Percentiles rank a stretch among this genome's conserved stretches.
Evolutionary conservation across 495 filamentous ascomycete species (phyloP).

Genomic region (Penicillium daleae): DNA sequence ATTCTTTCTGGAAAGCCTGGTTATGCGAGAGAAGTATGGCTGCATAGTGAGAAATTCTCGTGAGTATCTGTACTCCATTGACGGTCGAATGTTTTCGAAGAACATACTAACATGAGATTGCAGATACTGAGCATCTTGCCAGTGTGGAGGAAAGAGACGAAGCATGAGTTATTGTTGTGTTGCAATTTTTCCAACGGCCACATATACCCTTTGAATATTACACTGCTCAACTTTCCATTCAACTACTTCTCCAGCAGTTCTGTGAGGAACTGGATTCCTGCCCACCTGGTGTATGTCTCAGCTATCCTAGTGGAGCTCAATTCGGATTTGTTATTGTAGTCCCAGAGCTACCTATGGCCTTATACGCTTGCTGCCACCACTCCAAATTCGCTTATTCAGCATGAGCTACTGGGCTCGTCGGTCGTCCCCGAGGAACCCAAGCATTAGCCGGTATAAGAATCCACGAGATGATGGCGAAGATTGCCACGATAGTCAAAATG

Average conservation of each 20-base stretch:
- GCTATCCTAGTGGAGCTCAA: not conserved
- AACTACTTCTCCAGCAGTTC: not conserved
- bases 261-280: not conserved
- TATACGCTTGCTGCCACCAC: not conserved
- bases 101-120: not conserved
- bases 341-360: too few relatives aligned
- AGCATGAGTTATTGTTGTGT: not conserved
- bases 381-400: not conserved
- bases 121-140: not conserved
- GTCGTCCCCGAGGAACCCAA: not conserved
- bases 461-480: not conserved
- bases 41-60: constrained; percentile 31
- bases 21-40: constrained; percentile 25
- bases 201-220: not conserved
- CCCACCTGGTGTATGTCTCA: too few relatives aligned
- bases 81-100: not conserved
- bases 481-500: not conserved
- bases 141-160: not conserved
- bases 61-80: not conserved
- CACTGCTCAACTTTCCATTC: not conserved
- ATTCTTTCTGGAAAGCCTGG: constrained; percentile 20
- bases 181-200: not conserved
- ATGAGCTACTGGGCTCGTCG: not conserved
- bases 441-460: not conserved
- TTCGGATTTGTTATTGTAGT: not conserved